Evolutionary conservation across 192 early-diverging fungal genomes (phyloP).

Genomic region (Entomortierella parvispora): DNA sequence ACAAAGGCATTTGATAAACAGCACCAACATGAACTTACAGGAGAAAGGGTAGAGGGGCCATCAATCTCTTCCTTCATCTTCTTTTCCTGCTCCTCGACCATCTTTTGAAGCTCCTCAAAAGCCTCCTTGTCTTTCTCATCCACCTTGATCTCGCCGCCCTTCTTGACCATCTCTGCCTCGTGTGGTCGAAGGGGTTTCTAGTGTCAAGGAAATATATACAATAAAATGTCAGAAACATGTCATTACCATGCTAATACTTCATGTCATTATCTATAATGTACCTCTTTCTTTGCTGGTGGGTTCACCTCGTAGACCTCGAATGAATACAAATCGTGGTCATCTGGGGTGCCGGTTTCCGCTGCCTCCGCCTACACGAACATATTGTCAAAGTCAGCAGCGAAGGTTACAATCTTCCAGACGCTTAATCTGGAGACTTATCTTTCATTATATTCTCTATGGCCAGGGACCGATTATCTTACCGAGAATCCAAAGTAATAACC

Average conservation of each 20-base stretch:
- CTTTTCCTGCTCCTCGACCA: conserved; percentile 34
- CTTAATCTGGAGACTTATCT: neutral
- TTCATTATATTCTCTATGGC: neutral
- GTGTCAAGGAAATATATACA: neutral
- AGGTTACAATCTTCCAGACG: neutral
- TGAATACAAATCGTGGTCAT: conserved; percentile 81
- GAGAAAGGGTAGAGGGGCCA: conserved; percentile 12
- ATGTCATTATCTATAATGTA: neutral
- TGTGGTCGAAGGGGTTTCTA: conserved; percentile 37
- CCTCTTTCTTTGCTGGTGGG: conserved; percentile 53
- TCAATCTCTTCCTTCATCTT: conserved; percentile 33
- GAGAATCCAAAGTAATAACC: conserved; percentile 82
- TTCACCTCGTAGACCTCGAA: conserved; percentile 79
- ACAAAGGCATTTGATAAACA: too few species aligned
- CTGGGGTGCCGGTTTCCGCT: conserved; percentile 53
- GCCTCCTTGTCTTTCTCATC: conserved; percentile 25
- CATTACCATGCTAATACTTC: neutral
- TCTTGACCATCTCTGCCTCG: conserved; percentile 39
- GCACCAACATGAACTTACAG: conserved; percentile 21
- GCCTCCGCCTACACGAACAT: conserved; percentile 31
- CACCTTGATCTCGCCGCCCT: conserved; percentile 28
- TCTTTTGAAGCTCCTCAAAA: conserved; percentile 42
- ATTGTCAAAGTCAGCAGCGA: neutral
- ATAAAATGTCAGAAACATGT: neutral
- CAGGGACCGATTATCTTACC: too few species aligned